phyloP scores from a whole-genome alignment of 805 yeast species.

The Monosporozyma aerobia region DNA sequence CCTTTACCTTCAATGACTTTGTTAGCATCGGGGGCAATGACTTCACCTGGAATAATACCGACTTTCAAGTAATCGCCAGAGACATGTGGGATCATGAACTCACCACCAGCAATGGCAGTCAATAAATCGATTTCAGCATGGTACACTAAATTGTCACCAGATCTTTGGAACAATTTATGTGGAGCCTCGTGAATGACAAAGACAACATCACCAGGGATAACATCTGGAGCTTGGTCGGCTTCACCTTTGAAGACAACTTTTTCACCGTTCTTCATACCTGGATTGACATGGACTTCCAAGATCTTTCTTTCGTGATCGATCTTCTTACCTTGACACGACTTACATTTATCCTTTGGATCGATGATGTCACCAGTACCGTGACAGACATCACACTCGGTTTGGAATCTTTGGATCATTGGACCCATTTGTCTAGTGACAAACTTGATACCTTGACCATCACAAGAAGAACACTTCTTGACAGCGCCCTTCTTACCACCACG shows the following conservation, averaged over 20 bases:
- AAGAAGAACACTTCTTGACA: conserved; percentile 74
- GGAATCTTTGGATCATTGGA: conserved; percentile 97
- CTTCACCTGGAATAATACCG: conserved; percentile 82
- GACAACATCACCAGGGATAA: conserved; percentile 93
- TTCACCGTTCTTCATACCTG: conserved; percentile 96
- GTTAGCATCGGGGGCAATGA: conserved; percentile 71
- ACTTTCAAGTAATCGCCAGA: conserved; percentile 88
- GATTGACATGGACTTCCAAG: conserved; percentile 86
- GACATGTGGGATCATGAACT: conserved; percentile 76
- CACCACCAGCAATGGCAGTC: conserved; percentile 96
- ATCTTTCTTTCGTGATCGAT: conserved; percentile 81
- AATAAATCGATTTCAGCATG: conserved; percentile 83
- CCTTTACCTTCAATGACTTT: conserved; percentile 89
- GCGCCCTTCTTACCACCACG: conserved; percentile 91
- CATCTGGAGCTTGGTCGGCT: conserved; percentile 94
- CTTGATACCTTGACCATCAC: conserved; percentile 88
- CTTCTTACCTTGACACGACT: conserved; percentile 81
- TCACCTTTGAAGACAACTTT: conserved; percentile 85
- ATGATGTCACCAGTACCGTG: conserved; percentile 85
- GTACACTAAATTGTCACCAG: conserved; percentile 77
- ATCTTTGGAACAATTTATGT: conserved; percentile 73
- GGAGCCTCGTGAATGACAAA: conserved; percentile 87
- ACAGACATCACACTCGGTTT: conserved; percentile 87
- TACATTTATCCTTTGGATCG: conserved; percentile 82
- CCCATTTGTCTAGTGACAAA: conserved; percentile 98